These are phyloP conservation scores for Plasmodium fragile DNA, from an alignment of 169 alveolate genomes.

Conservation along the genomic window DNA sequence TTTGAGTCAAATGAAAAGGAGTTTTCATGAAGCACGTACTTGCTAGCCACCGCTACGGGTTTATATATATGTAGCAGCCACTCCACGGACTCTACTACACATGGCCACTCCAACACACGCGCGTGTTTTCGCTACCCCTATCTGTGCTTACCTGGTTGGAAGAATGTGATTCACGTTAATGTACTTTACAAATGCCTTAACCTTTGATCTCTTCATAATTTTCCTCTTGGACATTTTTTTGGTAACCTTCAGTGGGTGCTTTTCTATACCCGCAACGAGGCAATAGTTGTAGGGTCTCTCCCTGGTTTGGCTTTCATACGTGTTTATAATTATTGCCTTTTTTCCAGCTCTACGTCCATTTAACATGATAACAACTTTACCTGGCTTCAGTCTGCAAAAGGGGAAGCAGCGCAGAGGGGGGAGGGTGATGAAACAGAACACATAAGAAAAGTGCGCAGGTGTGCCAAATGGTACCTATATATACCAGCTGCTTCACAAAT, in stretches of 20 bases:
- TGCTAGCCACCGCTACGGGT: background rate
- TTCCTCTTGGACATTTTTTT: conserved; percentile 94
- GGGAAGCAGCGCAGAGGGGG: background rate
- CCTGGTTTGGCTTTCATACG: conserved; percentile 96
- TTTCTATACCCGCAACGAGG: conserved; percentile 97
- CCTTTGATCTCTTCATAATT: conserved; percentile 93
- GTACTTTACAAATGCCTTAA: conserved; percentile 96
- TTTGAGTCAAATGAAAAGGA: background rate
- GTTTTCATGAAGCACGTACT: background rate
- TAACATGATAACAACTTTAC: conserved; percentile 97
- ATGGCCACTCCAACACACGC: background rate
- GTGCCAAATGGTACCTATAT: background rate
- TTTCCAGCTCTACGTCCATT: conserved; percentile 99
- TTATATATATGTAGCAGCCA: background rate
- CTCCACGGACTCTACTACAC: background rate
- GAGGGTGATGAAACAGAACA: background rate
- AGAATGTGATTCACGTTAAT: conserved; percentile 98
- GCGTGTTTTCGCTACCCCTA: background rate
- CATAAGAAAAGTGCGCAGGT: background rate
- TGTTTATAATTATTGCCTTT: conserved; percentile 97
- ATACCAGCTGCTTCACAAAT: background rate
- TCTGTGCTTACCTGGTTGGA: conserved; percentile 95
- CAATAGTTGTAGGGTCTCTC: conserved; percentile 96
- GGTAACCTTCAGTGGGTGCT: conserved; percentile 95
- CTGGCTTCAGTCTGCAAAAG: conserved; percentile 94